Evolutionary conservation across 2,329 filamentous ascomycete genomes (phyloP), one percentile per base, ranked within the genome.

Genomic region (Eutypella sp.): DNA sequence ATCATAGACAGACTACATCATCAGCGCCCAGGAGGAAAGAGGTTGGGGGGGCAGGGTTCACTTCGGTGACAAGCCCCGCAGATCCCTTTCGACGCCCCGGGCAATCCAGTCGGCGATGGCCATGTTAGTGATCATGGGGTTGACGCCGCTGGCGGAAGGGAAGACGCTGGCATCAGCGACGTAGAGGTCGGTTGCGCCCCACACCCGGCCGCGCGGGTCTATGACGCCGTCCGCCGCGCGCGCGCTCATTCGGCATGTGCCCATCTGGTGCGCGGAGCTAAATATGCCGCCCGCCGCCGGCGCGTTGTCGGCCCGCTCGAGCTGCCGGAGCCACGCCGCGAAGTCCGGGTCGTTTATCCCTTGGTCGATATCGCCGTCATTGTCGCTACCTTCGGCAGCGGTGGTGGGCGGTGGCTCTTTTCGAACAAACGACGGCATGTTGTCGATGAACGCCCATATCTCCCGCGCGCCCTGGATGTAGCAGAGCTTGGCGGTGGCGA

Each of bases 41-140:
- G 13, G 25, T 29, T 29, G 25, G 13, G 25, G 25, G 7, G 7
- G 13, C 25, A 24, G 47, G 49, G 45, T 42, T 25, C n/a, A 40
- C 5, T 46, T 45, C 15, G 44, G 5, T 15, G 33, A 37, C 20
- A 41, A 53, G n/a, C 37, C 53, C 50, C 54, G 58, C 57, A 79
- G 44, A 40, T 79, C 78, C 58, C 63, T 67, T n/a, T 66, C 70
- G 38, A 86, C 62, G 0, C 75, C 73, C 56, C 75, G 69, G 3
- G 79, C 79, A 50, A 87, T 83, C 67, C 78, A 79, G 58, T 87
- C 80, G 41, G 81, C 73, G 56, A 87, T 76, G 1, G 80, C 79
- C 87, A 91, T 89, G 47, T 72, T 76, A 11, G 86, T 89, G 37
- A 90, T 71, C 87, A 92, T 91, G 11, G 87, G 87, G 62, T 91